A percentile compares a stretch with the other conserved stretches of the same genome.
phyloP scores from a whole-genome alignment of 768 basidiomycete species.

The Kondoa malvinella region DNA sequence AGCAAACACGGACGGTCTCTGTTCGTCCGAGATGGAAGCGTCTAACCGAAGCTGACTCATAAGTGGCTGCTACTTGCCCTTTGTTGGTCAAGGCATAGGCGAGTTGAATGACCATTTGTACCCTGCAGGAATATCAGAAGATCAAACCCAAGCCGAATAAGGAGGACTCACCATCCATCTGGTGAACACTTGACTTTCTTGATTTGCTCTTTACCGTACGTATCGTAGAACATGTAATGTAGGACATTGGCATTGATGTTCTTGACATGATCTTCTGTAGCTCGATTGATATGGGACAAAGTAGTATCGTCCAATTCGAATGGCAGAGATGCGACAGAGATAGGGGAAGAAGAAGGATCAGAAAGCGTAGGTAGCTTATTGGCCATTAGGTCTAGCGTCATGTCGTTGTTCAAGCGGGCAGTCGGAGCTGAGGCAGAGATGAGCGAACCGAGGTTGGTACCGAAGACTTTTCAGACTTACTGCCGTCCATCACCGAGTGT shows the following conservation, averaged over 20 bases:
- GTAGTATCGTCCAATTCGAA: slow-evolving; percentile 51
- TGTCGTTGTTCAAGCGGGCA: slow-evolving; percentile 80
- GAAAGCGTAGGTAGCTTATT: slow-evolving; percentile 45
- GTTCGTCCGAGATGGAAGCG: slow-evolving; percentile 79
- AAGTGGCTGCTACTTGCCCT: slow-evolving; percentile 35
- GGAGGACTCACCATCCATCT: slow-evolving; percentile 55
- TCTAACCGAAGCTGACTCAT: slow-evolving; percentile 86
- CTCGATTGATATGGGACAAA: slow-evolving; percentile 40
- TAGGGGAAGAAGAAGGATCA: slow-evolving; percentile 27
- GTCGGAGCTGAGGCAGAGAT: slow-evolving; percentile 48
- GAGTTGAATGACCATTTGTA: slow-evolving; percentile 84
- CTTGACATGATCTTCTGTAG: slow-evolving; percentile 53
- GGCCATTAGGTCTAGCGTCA: slow-evolving; percentile 53
- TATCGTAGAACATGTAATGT: slow-evolving; percentile 62
- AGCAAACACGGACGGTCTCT: slow-evolving; percentile 78
- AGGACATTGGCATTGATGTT: slow-evolving; percentile 39
- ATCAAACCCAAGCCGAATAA: not conserved
- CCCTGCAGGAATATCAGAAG: not conserved
- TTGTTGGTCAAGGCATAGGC: slow-evolving; percentile 65
- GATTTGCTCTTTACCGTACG: slow-evolving; percentile 73
- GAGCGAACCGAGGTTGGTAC: slow-evolving; percentile 13
- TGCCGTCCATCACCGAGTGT: slow-evolving; percentile 56
- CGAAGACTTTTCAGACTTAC: slow-evolving; percentile 51
- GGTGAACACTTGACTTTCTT: slow-evolving; percentile 39
- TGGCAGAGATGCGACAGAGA: slow-evolving; percentile 33